phyloP scores from a whole-genome alignment of 1,139 yeast species.

The Kazachstania sp. region DNA sequence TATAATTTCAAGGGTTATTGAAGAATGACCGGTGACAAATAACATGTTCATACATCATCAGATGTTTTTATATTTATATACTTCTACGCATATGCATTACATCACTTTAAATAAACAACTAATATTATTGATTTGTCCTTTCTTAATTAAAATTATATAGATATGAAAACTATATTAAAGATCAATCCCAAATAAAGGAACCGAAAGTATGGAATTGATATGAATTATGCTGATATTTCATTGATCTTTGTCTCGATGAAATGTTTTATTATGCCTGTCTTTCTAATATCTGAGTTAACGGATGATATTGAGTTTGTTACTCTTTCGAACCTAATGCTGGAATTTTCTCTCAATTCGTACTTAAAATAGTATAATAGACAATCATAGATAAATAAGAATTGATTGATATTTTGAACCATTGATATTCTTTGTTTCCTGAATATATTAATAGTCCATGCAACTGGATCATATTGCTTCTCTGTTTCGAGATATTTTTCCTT shows the following conservation, averaged over 20 bases:
- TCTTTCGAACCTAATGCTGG: neutral
- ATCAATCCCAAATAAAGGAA: neutral
- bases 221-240: neutral
- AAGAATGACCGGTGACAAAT: too few relatives aligned
- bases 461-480: conserved; percentile 37
- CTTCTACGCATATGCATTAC: too few relatives aligned
- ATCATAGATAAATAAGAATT: conserved; percentile 67
- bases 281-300: neutral
- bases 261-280: neutral
- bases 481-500: conserved; percentile 1
- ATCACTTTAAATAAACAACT: too few relatives aligned
- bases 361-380: conserved; percentile 32
- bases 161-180: too few relatives aligned
- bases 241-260: neutral
- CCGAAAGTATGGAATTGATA: neutral
- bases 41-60: too few relatives aligned
- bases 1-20: too few relatives aligned
- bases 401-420: conserved; percentile 78
- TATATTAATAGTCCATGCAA: conserved; percentile 39
- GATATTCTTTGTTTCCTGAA: conserved; percentile 69
- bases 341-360: conserved; percentile 13
- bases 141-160: neutral
- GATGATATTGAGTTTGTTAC: neutral
- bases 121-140: neutral
- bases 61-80: too few relatives aligned